Evolutionary conservation across 345 rosid genomes (phyloP), one percentile per base, ranked within the genome.

Genomic region (Lepidium africanum): DNA sequence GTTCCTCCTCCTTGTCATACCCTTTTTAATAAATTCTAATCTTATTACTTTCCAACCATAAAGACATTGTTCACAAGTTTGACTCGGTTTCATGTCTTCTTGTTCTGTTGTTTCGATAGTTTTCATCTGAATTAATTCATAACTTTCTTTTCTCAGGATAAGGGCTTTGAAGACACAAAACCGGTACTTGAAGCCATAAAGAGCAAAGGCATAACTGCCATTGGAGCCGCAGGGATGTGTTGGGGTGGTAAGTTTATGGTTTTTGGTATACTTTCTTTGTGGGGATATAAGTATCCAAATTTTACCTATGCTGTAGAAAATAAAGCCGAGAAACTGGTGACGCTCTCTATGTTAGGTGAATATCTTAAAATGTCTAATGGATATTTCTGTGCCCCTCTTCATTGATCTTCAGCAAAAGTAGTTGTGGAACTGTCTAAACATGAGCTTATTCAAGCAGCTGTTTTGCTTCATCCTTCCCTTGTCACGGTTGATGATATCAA

Each of bases 201-300:
- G 73, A 78, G 59, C 60, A 81, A 82, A 80, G 94, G 96, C 59
- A 36, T 81, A 23, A 61, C 82, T 38, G 69, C 86, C 53, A 73
- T 86, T 65, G 89, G 95, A 38, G 87, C 89, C 23, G 86, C 78
- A 15, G 91, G 91, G 60, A 82, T 84, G 73, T 88, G 95, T 67
- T 86, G 86, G 84, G 94, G 90, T 0, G 94, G 89, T 85, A 14
- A 42, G 82, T 65, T 47, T 19, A 7, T 33, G 35, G 19, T 46
- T 39, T 15, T 19, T 3, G 15, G 21, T 45, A 45, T 15, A 2
- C 32, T 25, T 25, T 59, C n/a, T 10, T 36, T 16, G 14, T 27
- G 11, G 3, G 21, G 27, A 25, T 25, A n/a, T n/a, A n/a, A n/a
- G 27, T 25, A 25, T 25, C 27, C 27, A 25, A 25, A 25, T 2